Conservation (phyloP, 306 rosid genomes). For the Oemleria cerasiformis region DNA sequence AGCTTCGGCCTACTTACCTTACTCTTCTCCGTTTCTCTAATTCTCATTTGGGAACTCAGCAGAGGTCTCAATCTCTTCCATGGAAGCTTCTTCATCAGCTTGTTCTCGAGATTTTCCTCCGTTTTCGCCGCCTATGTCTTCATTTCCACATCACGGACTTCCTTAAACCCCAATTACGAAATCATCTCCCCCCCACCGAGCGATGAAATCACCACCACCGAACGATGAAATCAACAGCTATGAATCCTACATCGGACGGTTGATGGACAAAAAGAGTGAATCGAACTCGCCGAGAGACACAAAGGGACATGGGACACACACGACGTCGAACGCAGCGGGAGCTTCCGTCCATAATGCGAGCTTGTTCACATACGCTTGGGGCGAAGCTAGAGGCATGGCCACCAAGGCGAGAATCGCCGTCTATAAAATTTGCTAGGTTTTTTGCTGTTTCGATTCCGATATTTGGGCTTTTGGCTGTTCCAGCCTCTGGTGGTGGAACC, state of each 20-base stretch:
- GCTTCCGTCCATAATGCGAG: conserved; percentile 59
- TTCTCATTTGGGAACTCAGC: conserved; percentile 58
- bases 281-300: conserved; percentile 70
- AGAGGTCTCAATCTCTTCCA: conserved; percentile 42
- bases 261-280: conserved; percentile 51
- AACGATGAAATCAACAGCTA: conserved; percentile 70
- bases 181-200: too few relatives aligned
- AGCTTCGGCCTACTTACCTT: conserved; percentile 54
- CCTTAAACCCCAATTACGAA: too few relatives aligned
- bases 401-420: conserved; percentile 75
- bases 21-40: conserved; percentile 44
- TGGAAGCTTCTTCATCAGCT: conserved; percentile 17
- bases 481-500: conserved; percentile 69
- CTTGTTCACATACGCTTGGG: conserved; percentile 54
- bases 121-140: conserved; percentile 27
- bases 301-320: conserved; percentile 79
- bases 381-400: conserved; percentile 90
- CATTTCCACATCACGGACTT: conserved; percentile 59
- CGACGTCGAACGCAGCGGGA: conserved; percentile 81
- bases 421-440: conserved; percentile 77
- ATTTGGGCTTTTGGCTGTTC: conserved; percentile 96
- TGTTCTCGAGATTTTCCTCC: neutral
- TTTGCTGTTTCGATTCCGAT: conserved; percentile 77
- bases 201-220: too few relatives aligned
- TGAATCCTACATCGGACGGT: conserved; percentile 34